Evolutionary conservation across 2,329 filamentous ascomycete genomes (phyloP), one percentile per base, ranked within the genome.

Genomic region (Neofusicoccum kwambonambiense): DNA sequence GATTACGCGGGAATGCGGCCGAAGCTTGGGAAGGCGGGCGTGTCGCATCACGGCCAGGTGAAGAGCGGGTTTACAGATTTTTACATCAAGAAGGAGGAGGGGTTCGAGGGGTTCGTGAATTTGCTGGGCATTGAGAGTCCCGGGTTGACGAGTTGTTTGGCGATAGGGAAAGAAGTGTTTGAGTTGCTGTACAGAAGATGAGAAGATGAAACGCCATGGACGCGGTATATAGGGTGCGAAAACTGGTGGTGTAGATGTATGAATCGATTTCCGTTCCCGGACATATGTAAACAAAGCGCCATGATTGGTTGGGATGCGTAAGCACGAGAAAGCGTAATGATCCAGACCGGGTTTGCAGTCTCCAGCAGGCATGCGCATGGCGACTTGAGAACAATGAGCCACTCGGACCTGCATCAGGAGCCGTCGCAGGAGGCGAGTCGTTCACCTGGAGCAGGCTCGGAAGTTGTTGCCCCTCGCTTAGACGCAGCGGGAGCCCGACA

Each of bases 1-100:
- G 94, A 97, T 77, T 99, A 98, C 74, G 92, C 92, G 15, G 95
- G 95, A 0, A 94, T 99, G 37, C 81, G 95, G 68, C 94, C 95
- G 0, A 99, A 99, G 81, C 76, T 98, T 68, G 86, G 81, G 1
- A 82, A 81, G 41, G 81, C 86, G 9, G 87, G 87, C 0, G 88
- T 89, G 13, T 87, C 83, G 31, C 80, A 79, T n/a, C 86, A 85
- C 19, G 80, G 81, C 5, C 27, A 31, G 27, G 85, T 86, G 67
- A 51, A 60, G 15, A 54, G 63, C 17, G 88, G 86, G 0, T 96
- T 96, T 73, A 83, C 90, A 67, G 95, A 99, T 76, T 98, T 99
- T 74, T 82, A 91, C 15, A 89, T 99, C 51, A 78, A 83, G 67
- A 86, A 85, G 70, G 93, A 97, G 77, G 85, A 92, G 1, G 93